Base-by-base conservation (phyloP, 2,329 filamentous ascomycete species). In the Septoria linicola region DNA sequence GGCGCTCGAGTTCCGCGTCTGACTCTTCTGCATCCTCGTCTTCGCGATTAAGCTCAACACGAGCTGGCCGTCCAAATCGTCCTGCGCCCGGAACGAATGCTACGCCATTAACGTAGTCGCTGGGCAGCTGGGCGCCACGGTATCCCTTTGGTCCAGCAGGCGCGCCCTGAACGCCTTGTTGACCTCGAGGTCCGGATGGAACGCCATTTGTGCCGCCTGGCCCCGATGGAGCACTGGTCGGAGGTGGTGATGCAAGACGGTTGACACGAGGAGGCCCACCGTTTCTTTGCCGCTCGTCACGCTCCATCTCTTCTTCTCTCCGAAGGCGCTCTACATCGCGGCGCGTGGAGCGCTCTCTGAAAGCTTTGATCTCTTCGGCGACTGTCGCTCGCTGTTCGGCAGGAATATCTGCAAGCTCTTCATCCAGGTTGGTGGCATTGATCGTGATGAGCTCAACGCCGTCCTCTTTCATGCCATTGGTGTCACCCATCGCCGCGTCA, bases 311-410 rank as follows among this genome's bases (percentile, higher is more conserved):
- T 68, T 99, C 93, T 70, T 99, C 93, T 37, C 86, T 80, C 65
- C 85, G 84, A 30, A 96, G 73, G 3, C 93, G 87, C 70, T 99
- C 93, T 65, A 95, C 74, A 66, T 99, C 93, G 32, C 92, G 81
- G 55, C 87, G 83, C 53, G 84, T 96, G 61, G 92, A 96, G 16
- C 92, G 81, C 60, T 99, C 93, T 59, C 93, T 81, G 75, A 99
- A 99, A 0, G 91, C 88, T 0, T 89, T 85, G 63, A 99, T 99
- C 68, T 99, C 95, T 51, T 86, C 86, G 0, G 93, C 89, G 13
- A 99, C 93, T 0, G 89, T 91, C 67, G 95, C 93, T 19, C 93
- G 85, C 89, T 96, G 95, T 67, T 97, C 93, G 1, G 89, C 86
- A 0, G 93, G 93, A 41, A 99, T 96, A 64, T 99, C 93, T 16